Percentiles rank a stretch among this genome's conserved stretches.
Conservation (phyloP, 352 stramenopile genomes). For the Phytopythium mirpurense region DNA sequence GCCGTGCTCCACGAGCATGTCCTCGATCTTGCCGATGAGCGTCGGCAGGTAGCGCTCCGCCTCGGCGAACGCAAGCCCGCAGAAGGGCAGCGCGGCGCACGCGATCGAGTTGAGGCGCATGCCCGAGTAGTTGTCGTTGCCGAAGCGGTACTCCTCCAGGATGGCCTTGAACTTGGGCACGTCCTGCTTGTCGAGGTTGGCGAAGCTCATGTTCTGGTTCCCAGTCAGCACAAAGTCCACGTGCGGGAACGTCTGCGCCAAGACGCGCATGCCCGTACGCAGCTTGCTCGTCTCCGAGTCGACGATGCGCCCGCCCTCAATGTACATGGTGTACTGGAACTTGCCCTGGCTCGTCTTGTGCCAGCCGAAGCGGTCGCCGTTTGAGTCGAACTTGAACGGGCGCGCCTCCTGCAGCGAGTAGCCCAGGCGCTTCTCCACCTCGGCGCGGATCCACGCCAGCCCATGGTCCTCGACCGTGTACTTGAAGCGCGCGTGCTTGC, state of each 20-base stretch:
- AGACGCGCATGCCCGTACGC: constrained; percentile 86
- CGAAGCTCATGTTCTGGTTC: constrained; percentile 95
- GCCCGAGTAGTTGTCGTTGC: constrained; percentile 76
- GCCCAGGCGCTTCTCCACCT: constrained; percentile 93
- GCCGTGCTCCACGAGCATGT: constrained; percentile 86
- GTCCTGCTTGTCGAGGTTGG: constrained; percentile 89
- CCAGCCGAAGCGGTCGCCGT: constrained; percentile 77
- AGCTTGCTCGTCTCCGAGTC: constrained; percentile 84
- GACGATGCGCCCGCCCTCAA: constrained; percentile 91
- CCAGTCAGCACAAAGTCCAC: constrained; percentile 92
- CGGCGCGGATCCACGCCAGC: constrained; percentile 90
- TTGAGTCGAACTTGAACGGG: constrained; percentile 60
- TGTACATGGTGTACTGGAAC: constrained; percentile 81
- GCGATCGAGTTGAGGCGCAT: constrained; percentile 90
- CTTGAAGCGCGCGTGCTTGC: constrained; percentile 97
- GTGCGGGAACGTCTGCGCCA: constrained; percentile 91
- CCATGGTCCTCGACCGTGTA: constrained; percentile 97
- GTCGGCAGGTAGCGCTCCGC: constrained; percentile 93
- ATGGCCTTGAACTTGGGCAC: constrained; percentile 90
- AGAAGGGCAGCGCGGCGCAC: constrained; percentile 95
- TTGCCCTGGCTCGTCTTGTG: constrained; percentile 60
- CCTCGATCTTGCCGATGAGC: constrained; percentile 92
- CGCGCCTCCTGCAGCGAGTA: constrained; percentile 89
- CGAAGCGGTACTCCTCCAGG: constrained; percentile 90
- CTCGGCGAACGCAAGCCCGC: constrained; percentile 96